Percentiles rank a stretch among this genome's conserved stretches.
phyloP scores from a whole-genome alignment of 2,329 filamentous ascomycete genomes.

The Scopulariopsis brevicaulis region DNA sequence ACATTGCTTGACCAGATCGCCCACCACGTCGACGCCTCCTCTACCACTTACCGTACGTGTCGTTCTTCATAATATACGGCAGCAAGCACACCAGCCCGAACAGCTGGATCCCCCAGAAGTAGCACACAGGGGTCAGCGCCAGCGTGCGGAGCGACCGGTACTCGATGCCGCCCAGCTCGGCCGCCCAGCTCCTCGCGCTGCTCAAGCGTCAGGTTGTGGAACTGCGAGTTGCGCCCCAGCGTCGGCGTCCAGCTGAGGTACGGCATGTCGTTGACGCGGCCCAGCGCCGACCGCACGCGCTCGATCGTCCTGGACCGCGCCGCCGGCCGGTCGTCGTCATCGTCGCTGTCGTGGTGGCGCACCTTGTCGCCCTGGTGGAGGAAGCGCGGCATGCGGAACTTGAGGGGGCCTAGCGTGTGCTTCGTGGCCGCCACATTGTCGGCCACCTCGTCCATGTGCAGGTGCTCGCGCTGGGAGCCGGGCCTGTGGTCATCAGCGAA shows the following conservation, averaged over 20 bases:
- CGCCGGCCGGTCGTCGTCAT: neutral
- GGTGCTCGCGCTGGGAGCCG: neutral
- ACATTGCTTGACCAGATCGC: slow-evolving; percentile 80
- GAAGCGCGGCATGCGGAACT: slow-evolving; percentile 29
- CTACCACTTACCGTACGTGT: slow-evolving; percentile 56
- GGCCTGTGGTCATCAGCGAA: too few species aligned
- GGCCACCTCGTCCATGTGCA: slow-evolving; percentile 19
- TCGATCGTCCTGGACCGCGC: neutral
- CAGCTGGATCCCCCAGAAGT: slow-evolving; percentile 75
- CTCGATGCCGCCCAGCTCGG: too few species aligned
- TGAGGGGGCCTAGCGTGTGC: slow-evolving; percentile 26
- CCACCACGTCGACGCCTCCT: slow-evolving; percentile 65
- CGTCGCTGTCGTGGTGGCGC: slow-evolving; percentile 17
- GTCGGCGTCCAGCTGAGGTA: slow-evolving; percentile 94
- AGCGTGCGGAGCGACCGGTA: slow-evolving; percentile 86
- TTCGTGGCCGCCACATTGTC: slow-evolving; percentile 30
- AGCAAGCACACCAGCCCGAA: slow-evolving; percentile 62
- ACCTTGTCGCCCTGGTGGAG: slow-evolving; percentile 24
- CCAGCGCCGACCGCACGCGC: neutral
- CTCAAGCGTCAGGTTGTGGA: slow-evolving; percentile 76
- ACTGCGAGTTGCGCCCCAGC: slow-evolving; percentile 84
- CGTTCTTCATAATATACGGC: slow-evolving; percentile 65
- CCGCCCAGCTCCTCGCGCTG: slow-evolving; percentile 92
- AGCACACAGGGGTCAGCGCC: slow-evolving; percentile 63
- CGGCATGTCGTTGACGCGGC: slow-evolving; percentile 44